Base-by-base conservation (phyloP, 495 filamentous ascomycete genomes). In the Tuber umbilicatum region DNA sequence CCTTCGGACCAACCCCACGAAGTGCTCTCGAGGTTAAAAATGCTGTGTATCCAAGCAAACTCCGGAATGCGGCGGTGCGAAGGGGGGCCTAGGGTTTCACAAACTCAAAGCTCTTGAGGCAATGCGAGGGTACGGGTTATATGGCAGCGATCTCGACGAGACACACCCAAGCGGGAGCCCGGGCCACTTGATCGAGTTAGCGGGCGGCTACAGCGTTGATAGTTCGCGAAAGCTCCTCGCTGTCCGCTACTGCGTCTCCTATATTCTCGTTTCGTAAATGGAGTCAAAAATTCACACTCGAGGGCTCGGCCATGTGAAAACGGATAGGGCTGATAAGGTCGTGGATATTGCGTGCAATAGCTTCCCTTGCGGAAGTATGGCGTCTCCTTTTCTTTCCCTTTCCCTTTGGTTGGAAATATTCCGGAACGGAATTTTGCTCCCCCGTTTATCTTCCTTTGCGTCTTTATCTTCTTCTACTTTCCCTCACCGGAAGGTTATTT, bases 141-240 rank as follows among this genome's bases (percentile, higher is more conserved):
- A 78, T 78, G 75, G 71, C 37, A 74, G 45, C 69, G 77, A 79
- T 69, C 76, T 70, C 73, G 70, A 79, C 69, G 71, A 80, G 73
- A 76, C 60, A 70, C 47, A 80, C 78, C 50, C 69, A 79, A 80
- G 64, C 78, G 71, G 69, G 70, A 76, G 70, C 77, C 78, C 69
- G 68, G 76, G 55, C 70, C 77, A 80, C 73, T 76, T 77, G 55
- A 80, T 80, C 79, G 74, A 71, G 69, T 79, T 80, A 80, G 73
- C 71, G 72, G 78, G 78, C 71, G 78, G 78, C 78, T 80, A 80
- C 78, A 80, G 74, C 71, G 77, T 73, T 73, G 78, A 70, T 70
- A 68, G 55, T 80, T 73, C 74, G 77, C 75, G 71, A 74, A 41
- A 42, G 37, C n/a, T 74, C 69, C 77, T 60, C 41, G 45, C 71